A percentile compares a stretch with the other conserved stretches of the same genome.
These are phyloP conservation scores for Tricholoma bakamatsutake DNA, from an alignment of 768 basidiomycete genomes.

Conservation along the genomic window DNA sequence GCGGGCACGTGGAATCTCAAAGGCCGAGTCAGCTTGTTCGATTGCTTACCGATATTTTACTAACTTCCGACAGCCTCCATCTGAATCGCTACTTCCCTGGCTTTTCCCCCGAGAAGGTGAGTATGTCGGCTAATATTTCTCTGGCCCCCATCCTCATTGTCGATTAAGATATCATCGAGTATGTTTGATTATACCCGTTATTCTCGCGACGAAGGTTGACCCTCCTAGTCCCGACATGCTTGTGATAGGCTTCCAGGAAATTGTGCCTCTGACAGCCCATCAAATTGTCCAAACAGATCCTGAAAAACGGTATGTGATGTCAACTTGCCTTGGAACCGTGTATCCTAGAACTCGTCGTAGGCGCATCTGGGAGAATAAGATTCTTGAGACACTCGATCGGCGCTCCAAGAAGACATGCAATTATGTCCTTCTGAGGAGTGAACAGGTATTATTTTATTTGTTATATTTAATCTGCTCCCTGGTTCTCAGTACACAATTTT, in stretches of 20 bases:
- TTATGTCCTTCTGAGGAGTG: constrained; percentile 86
- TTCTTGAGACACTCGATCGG: constrained; percentile 71
- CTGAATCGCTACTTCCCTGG: constrained; percentile 85
- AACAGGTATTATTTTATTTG: constrained; percentile 54
- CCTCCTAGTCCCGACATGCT: constrained; percentile 76
- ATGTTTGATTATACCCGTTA: constrained; percentile 15
- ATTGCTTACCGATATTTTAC: neutral
- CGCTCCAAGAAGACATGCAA: constrained; percentile 61
- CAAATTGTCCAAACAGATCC: constrained; percentile 96
- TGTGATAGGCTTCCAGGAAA: constrained; percentile 91
- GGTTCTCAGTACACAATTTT: constrained; percentile 2
- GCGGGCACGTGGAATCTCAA: constrained; percentile 96
- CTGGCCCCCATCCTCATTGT: constrained; percentile 7
- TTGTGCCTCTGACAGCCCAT: constrained; percentile 95
- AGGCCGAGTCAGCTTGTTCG: constrained; percentile 54
- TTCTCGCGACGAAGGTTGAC: constrained; percentile 7
- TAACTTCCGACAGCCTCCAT: constrained; percentile 45
- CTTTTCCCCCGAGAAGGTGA: constrained; percentile 78
- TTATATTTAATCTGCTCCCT: neutral
- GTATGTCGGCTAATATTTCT: constrained; percentile 20
- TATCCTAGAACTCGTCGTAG: constrained; percentile 32
- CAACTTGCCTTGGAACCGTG: neutral
- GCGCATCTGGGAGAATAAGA: constrained; percentile 78
- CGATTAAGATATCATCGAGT: constrained; percentile 41
- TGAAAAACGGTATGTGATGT: constrained; percentile 64